Base-by-base conservation (phyloP, 305 asterid genomes). In the Fraxinus paxiana region DNA sequence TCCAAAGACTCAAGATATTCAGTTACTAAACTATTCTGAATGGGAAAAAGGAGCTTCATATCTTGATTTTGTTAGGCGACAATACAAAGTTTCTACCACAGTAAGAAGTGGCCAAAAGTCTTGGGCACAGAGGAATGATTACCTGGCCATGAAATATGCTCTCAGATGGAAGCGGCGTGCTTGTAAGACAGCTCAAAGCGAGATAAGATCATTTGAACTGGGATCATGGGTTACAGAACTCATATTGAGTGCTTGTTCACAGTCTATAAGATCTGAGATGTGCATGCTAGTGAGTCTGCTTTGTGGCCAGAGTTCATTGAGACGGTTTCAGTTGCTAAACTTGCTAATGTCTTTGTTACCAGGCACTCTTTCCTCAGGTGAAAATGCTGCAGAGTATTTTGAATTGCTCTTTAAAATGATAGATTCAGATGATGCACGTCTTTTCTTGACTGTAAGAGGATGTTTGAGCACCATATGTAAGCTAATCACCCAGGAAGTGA, bases 141-240 rank as follows among this genome's bases (percentile, higher is more conserved):
- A 88, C 84, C 83, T 96, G 87, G 97, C 97, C 61, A 86, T 94
- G 92, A 96, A 96, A 90, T 96, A 96, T 90, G 92, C 89, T 70
- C 97, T 96, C 81, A 91, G 94, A 82, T 96, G 99, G 99, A 94
- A 91, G 90, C 95, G 96, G 26, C 93, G 92, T 59, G 87, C 92
- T 70, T 86, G 88, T 79, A 94, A 90, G 86, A 86, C 88, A 43
- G 90, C 82, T 86, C 94, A 84, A 86, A 90, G 93, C 85, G 98
- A 87, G 82, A 89, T 90, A 43, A 87, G 92, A 83, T 83, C 95
- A 28, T 96, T 96, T 89, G 99, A 96, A 83, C 95, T 96, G 77
- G 99, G 99, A 69, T 93, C 98, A 77, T 96, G 99, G 99, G 99
- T 96, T 79, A 92, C 98, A 10, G 99, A 96, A 90, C 98, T 96